These are phyloP conservation scores for Mycena chlorophos DNA, from an alignment of 768 basidiomycete genomes.

Conservation along the genomic window DNA sequence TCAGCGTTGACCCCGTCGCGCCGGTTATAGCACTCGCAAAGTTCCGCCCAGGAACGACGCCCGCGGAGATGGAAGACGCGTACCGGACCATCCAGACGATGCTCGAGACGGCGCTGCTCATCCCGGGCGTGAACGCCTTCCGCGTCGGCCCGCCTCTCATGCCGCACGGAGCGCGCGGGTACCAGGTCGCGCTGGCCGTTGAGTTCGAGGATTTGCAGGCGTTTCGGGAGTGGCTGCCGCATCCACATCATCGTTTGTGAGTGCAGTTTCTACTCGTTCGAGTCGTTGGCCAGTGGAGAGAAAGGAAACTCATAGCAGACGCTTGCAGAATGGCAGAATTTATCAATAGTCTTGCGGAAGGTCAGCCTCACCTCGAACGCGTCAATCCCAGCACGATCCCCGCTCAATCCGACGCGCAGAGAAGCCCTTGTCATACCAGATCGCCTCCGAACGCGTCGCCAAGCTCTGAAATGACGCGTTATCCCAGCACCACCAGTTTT, in stretches of 20 bases:
- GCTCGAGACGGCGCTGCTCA: slow-evolving; percentile 2
- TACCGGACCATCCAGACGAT: slow-evolving; percentile 8
- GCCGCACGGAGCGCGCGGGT: slow-evolving; percentile 8
- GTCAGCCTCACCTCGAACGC: background rate
- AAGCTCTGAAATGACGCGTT: slow-evolving; percentile 6
- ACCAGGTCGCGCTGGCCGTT: slow-evolving; percentile 18
- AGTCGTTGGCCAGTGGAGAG: background rate
- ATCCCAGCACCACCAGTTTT: background rate
- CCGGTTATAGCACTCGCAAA: slow-evolving; percentile 15
- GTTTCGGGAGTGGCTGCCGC: slow-evolving; percentile 13
- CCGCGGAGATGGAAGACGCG: slow-evolving; percentile 14
- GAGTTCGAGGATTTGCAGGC: slow-evolving; percentile 15
- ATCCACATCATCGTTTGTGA: slow-evolving; percentile 20
- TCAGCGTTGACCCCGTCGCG: background rate
- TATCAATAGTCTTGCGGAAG: slow-evolving; percentile 1
- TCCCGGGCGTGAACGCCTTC: slow-evolving; percentile 16
- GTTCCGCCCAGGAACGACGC: slow-evolving; percentile 12
- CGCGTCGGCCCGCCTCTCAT: slow-evolving; percentile 16
- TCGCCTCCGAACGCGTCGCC: slow-evolving; percentile 9
- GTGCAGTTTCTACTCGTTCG: too few relatives aligned
- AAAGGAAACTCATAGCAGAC: background rate
- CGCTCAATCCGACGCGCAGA: slow-evolving; percentile 7
- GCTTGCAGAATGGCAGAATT: slow-evolving; percentile 9
- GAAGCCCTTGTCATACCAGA: slow-evolving; percentile 17
- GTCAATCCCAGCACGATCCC: background rate